A percentile compares a stretch with the other conserved stretches of the same genome.
phyloP scores from a whole-genome alignment of 2,329 filamentous ascomycete genomes.

The Endoconidiophora polonica region DNA sequence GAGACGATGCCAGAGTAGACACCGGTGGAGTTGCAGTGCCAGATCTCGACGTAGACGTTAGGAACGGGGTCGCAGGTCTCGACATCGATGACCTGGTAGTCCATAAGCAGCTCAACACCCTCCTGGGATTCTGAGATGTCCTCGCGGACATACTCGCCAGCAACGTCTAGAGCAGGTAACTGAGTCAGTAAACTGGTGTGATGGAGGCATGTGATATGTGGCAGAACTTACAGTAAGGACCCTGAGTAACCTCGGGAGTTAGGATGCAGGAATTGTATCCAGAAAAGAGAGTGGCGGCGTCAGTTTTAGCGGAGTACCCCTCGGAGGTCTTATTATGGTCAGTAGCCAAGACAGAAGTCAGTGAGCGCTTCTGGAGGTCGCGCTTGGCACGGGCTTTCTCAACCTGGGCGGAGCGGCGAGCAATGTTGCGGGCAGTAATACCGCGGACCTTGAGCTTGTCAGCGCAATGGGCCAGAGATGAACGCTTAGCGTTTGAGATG shows the following conservation, averaged over 20 bases:
- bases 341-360: conserved; percentile 19
- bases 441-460: conserved; percentile 30
- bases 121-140: conserved; percentile 25
- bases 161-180: conserved; percentile 17
- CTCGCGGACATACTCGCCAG: conserved; percentile 23
- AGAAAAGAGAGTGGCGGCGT: conserved; percentile 20
- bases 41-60: conserved; percentile 26
- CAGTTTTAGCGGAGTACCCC: conserved; percentile 19
- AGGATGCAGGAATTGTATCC: conserved; percentile 29
- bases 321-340: conserved; percentile 21
- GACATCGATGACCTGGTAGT: conserved; percentile 28
- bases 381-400: conserved; percentile 28
- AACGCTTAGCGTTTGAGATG: conserved; percentile 23
- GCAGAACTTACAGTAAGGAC: conserved; percentile 25
- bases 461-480: conserved; percentile 30
- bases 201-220: no score
- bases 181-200: background rate
- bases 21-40: conserved; percentile 30
- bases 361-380: conserved; percentile 16
- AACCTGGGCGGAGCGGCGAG: conserved; percentile 27
- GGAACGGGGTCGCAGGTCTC: conserved; percentile 25
- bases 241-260: conserved; percentile 34
- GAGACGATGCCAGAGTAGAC: conserved; percentile 26
- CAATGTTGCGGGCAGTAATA: conserved; percentile 25
- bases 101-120: conserved; percentile 25